A percentile compares a stretch with the other conserved stretches of the same genome.
Evolutionary conservation across 345 rosid genomes (phyloP).

Genomic region (Citrus mangshanensis): DNA sequence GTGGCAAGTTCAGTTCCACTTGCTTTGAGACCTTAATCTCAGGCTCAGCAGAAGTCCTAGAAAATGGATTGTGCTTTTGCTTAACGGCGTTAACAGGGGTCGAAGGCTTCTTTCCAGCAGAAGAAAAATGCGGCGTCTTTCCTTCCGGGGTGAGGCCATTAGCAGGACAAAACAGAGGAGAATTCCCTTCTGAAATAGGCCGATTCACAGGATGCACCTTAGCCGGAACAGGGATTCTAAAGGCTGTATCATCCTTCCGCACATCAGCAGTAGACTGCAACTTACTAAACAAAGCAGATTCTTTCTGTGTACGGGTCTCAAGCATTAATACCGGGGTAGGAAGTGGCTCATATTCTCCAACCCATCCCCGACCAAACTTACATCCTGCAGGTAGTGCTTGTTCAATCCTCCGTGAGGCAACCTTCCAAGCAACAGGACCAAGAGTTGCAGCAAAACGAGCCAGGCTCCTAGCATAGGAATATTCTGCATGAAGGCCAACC

Average conservation of each 20-base stretch:
- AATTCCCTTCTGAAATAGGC: slow-evolving; percentile 36
- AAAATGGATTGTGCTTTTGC: slow-evolving; percentile 39
- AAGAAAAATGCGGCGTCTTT: slow-evolving; percentile 31
- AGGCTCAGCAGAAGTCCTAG: slow-evolving; percentile 34
- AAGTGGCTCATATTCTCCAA: slow-evolving; percentile 84
- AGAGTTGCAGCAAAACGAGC: slow-evolving; percentile 85
- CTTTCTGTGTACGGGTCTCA: slow-evolving; percentile 43
- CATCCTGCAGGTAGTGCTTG: slow-evolving; percentile 61
- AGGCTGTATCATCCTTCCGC: slow-evolving; percentile 26
- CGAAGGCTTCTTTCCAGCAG: slow-evolving; percentile 29
- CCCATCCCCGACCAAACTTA: slow-evolving; percentile 90
- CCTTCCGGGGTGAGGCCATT: slow-evolving; percentile 35
- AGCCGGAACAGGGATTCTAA: slow-evolving; percentile 31
- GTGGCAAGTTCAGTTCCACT: slow-evolving; percentile 76
- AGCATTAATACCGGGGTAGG: slow-evolving; percentile 71
- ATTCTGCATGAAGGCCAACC: slow-evolving; percentile 89
- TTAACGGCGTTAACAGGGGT: slow-evolving; percentile 22
- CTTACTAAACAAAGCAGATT: slow-evolving; percentile 34
- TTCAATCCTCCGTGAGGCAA: slow-evolving; percentile 77
- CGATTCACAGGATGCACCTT: slow-evolving; percentile 29
- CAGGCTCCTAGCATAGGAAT: slow-evolving; percentile 79
- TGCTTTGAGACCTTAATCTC: slow-evolving; percentile 55
- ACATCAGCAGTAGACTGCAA: slow-evolving; percentile 28
- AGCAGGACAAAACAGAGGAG: slow-evolving; percentile 34
- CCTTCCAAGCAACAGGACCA: slow-evolving; percentile 82